Percentiles rank a stretch among this genome's conserved stretches.
These are phyloP conservation scores for Xylaria bambusicola DNA, from an alignment of 495 filamentous ascomycete species.

Conservation along the genomic window DNA sequence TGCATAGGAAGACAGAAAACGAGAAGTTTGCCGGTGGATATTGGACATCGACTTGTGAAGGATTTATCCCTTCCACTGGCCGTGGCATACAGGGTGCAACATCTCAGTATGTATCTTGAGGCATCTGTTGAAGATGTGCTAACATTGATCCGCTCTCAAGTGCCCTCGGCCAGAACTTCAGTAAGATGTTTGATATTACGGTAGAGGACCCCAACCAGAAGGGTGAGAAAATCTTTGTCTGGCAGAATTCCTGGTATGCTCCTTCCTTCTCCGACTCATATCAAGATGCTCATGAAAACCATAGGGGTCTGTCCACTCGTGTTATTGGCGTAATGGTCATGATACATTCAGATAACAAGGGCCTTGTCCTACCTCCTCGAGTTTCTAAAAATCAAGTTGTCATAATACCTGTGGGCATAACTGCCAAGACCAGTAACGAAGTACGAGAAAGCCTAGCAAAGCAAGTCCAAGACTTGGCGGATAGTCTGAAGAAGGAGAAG, in stretches of 20 bases:
- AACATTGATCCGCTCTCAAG: neutral
- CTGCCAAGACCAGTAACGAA: conserved; percentile 76
- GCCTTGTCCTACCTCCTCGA: conserved; percentile 85
- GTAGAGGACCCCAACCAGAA: conserved; percentile 89
- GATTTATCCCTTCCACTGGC: conserved; percentile 90
- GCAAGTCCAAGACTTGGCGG: conserved; percentile 67
- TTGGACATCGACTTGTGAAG: conserved; percentile 72
- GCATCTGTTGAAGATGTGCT: neutral
- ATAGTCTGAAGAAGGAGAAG: conserved; percentile 63
- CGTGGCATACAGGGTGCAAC: conserved; percentile 96
- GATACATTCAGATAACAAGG: conserved; percentile 93
- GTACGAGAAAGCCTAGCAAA: conserved; percentile 71
- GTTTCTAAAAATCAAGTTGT: conserved; percentile 85
- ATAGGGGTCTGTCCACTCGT: conserved; percentile 80
- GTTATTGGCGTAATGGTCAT: conserved; percentile 98
- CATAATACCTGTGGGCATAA: conserved; percentile 92
- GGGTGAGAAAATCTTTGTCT: conserved; percentile 79
- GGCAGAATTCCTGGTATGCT: conserved; percentile 88
- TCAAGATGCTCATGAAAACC: neutral
- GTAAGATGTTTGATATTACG: conserved; percentile 96
- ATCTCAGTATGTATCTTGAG: conserved; percentile 55
- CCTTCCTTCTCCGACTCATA: neutral
- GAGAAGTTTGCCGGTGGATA: conserved; percentile 96
- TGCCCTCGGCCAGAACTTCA: conserved; percentile 88
- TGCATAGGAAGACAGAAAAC: conserved; percentile 72